Evolutionary conservation across 345 rosid species (phyloP).

Genomic region (Salix caprea): DNA sequence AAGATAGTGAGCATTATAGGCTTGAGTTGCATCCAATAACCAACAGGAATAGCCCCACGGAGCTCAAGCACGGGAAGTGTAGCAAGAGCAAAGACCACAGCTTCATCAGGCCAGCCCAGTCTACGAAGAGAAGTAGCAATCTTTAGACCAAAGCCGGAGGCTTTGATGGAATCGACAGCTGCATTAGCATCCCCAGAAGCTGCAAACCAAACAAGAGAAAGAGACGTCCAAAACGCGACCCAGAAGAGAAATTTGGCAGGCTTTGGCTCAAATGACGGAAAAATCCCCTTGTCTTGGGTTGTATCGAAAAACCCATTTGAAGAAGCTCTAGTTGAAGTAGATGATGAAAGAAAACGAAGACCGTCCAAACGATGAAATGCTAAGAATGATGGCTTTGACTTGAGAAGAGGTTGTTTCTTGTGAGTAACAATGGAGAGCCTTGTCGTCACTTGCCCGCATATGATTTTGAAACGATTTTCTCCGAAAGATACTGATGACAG

Average conservation of each 20-base stretch:
- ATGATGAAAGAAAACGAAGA: constrained; percentile 13
- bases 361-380: constrained; percentile 10
- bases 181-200: constrained; percentile 78
- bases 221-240: constrained; percentile 69
- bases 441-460: constrained; percentile 13
- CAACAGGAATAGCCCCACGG: constrained; percentile 94
- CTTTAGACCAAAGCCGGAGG: constrained; percentile 72
- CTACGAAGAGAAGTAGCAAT: constrained; percentile 60
- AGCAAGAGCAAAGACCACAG: constrained; percentile 84
- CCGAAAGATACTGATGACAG: constrained; percentile 23
- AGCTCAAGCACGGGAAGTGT: constrained; percentile 90
- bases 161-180: constrained; percentile 69
- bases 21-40: constrained; percentile 91
- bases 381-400: constrained; percentile 17
- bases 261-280: constrained; percentile 35
- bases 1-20: constrained; percentile 51
- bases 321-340: constrained; percentile 18
- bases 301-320: constrained; percentile 30
- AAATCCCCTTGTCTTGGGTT: constrained; percentile 26
- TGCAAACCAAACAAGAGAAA: constrained; percentile 76
- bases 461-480: constrained; percentile 33
- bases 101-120: constrained; percentile 78
- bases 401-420: background rate
- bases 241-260: constrained; percentile 48
- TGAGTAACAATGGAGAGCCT: constrained; percentile 7